Conservation (phyloP, 805 yeast species). For the Pichia nanzhaoensis region DNA sequence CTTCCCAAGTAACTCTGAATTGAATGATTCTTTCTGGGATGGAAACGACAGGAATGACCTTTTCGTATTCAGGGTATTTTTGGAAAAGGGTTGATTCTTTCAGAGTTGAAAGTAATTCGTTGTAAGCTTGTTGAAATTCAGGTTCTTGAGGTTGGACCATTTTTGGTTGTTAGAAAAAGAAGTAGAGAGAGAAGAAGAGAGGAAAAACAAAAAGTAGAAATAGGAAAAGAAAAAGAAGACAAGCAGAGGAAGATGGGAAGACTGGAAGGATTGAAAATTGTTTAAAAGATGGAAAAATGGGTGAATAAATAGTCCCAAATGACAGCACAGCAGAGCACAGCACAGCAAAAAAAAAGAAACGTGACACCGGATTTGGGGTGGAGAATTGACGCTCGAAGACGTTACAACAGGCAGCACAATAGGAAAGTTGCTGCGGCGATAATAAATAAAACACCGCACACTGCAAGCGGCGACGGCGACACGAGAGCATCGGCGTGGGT, state of each 20-base stretch:
- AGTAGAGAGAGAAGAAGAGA: not conserved
- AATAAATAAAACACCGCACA: too few relatives aligned
- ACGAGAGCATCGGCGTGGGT: too few relatives aligned
- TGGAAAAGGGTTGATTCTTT: conserved; percentile 86
- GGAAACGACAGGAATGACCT: conserved; percentile 82
- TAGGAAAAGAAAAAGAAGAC: not conserved
- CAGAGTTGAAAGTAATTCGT: conserved; percentile 83
- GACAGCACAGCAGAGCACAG: too few relatives aligned
- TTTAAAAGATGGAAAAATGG: too few relatives aligned
- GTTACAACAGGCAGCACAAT: too few relatives aligned
- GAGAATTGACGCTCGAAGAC: too few relatives aligned
- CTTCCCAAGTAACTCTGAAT: conserved; percentile 98
- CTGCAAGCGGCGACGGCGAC: too few relatives aligned
- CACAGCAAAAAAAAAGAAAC: too few relatives aligned
- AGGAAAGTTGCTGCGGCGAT: too few relatives aligned
- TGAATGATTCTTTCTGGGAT: conserved; percentile 95
- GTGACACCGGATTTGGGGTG: too few relatives aligned
- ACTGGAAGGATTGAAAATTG: not conserved
- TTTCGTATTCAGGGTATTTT: conserved; percentile 84
- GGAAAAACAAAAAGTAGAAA: conserved; percentile 2
- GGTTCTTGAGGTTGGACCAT: conserved; percentile 91
- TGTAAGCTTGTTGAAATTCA: conserved; percentile 97
- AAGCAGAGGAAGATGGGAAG: not conserved
- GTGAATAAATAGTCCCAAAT: too few relatives aligned
- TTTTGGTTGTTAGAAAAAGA: conserved; percentile 12